phyloP scores from a whole-genome alignment of 176 grass and related monocot species.

The Aegilops speltoides region DNA sequence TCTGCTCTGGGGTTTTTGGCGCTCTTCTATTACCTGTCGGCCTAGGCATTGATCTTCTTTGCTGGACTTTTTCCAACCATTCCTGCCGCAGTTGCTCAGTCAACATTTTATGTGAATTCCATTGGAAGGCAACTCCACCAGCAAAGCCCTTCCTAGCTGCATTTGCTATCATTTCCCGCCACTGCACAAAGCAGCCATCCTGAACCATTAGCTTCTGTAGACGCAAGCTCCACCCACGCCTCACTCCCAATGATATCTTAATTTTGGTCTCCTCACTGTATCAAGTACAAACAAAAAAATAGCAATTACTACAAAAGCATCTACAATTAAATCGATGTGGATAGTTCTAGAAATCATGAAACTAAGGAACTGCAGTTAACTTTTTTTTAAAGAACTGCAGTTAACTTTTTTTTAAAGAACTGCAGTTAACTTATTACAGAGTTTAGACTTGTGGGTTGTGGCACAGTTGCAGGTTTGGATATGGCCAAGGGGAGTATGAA shows the following conservation, averaged over 20 bases:
- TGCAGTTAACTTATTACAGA: not conserved
- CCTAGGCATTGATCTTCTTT: constrained; percentile 52
- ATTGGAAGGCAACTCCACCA: constrained; percentile 66
- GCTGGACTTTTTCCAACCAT: constrained; percentile 55
- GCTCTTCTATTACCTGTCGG: constrained; percentile 56
- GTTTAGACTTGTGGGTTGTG: not conserved
- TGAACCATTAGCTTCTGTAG: constrained; percentile 60
- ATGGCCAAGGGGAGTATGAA: not conserved
- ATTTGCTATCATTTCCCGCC: constrained; percentile 78
- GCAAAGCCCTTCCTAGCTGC: constrained; percentile 57
- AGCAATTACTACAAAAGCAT: constrained; percentile 27
- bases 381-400: not conserved
- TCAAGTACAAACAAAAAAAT: constrained; percentile 26
- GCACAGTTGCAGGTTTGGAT: not conserved
- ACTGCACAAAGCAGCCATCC: constrained; percentile 72
- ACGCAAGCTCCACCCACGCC: constrained; percentile 65
- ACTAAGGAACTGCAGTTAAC: constrained; percentile 1
- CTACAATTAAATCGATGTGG: constrained; percentile 4
- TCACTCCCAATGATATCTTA: constrained; percentile 74
- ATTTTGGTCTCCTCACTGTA: constrained; percentile 73
- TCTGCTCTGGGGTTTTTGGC: constrained; percentile 80
- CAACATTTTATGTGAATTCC: constrained; percentile 85
- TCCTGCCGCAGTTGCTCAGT: constrained; percentile 57
- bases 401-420: not conserved
- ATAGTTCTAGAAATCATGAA: not conserved